These are phyloP conservation scores for Cutaneotrichosporon sp. DNA, from an alignment of 1,284 basidiomycete species.

Conservation along the genomic window DNA sequence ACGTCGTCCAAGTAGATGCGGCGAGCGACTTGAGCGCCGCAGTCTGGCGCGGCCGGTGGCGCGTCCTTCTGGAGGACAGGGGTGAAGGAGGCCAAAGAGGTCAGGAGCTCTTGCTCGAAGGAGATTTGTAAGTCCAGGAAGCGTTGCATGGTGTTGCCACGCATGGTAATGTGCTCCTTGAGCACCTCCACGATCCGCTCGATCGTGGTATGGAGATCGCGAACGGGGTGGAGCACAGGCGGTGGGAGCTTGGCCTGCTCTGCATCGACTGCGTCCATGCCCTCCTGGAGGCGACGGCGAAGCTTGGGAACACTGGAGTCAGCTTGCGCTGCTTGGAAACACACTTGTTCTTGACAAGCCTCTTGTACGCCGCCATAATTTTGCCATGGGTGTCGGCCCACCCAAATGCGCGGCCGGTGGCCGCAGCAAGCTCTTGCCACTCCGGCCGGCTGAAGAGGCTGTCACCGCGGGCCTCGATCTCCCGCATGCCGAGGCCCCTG, in stretches of 20 bases:
- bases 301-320: constrained; percentile 7
- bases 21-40: too few species aligned
- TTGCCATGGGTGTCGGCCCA: constrained; percentile 6
- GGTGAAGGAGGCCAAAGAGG: constrained; percentile 17
- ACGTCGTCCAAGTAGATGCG: neutral
- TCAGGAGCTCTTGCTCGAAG: neutral
- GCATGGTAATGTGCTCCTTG: neutral
- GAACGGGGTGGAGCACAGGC: constrained; percentile 17
- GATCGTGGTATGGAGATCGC: constrained; percentile 16
- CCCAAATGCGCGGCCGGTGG: constrained; percentile 14
- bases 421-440: constrained; percentile 21
- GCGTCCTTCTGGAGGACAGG: constrained; percentile 14
- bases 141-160: neutral
- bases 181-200: neutral
- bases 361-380: neutral
- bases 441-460: constrained; percentile 14
- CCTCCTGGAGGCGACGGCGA: neutral
- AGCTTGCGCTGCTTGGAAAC: neutral
- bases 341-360: constrained; percentile 16
- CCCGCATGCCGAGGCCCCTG: too few species aligned
- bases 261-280: too few species aligned
- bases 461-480: too few species aligned
- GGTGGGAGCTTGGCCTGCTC: constrained; percentile 4
- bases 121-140: constrained; percentile 13
- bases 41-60: neutral